These are phyloP conservation scores for Oryza meridionalis DNA, from an alignment of 176 grass and related monocot genomes.

Conservation along the genomic window DNA sequence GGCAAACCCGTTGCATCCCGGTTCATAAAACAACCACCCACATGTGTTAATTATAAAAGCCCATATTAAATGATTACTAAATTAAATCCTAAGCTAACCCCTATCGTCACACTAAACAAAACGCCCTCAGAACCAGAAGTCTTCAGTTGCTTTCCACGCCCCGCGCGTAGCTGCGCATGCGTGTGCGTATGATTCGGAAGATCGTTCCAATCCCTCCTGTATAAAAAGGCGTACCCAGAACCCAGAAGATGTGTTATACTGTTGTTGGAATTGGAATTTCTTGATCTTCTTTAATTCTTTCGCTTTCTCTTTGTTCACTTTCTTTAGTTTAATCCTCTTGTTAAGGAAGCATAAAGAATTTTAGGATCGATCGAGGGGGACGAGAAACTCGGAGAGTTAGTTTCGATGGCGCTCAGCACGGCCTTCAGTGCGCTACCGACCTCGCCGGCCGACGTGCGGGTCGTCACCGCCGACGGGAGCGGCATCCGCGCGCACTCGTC, in stretches of 20 bases:
- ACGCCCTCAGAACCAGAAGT: slow-evolving; percentile 1
- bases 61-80: not conserved
- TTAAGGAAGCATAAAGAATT: not conserved
- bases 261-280: not conserved
- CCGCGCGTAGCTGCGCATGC: not conserved
- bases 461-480: slow-evolving; percentile 67
- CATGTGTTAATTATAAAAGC: not conserved
- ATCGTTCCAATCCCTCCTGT: not conserved
- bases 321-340: not conserved
- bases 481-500: slow-evolving; percentile 54
- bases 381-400: not conserved
- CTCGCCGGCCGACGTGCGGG: slow-evolving; percentile 51
- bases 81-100: not conserved
- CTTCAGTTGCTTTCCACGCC: not conserved
- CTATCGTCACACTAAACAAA: not conserved
- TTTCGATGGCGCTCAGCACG: not conserved
- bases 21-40: not conserved
- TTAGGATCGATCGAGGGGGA: not conserved
- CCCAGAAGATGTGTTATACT: not conserved
- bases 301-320: not conserved
- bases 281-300: slow-evolving; percentile 21
- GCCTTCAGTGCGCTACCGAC: slow-evolving; percentile 14
- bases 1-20: not conserved
- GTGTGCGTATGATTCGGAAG: not conserved
- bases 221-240: not conserved